A percentile compares a stretch with the other conserved stretches of the same genome.
These are phyloP conservation scores for Herpetomonas samuelpessoai DNA, from an alignment of 208 protist species.

Conservation along the genomic window DNA sequence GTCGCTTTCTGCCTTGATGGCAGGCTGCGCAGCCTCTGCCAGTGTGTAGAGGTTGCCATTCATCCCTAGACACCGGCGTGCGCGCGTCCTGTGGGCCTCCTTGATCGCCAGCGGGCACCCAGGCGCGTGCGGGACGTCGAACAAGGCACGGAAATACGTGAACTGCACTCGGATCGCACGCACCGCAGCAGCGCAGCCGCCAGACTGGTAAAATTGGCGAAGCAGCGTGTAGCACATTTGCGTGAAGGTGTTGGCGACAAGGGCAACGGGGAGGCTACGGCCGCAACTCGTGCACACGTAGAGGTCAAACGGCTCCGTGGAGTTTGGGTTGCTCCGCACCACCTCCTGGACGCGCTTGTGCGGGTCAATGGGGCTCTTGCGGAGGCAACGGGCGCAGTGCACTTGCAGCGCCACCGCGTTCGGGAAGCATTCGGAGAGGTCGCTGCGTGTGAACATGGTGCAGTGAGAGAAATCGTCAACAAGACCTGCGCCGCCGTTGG, in stretches of 20 bases:
- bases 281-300: conserved; percentile 76
- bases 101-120: conserved; percentile 60
- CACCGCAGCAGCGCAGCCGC: conserved; percentile 56
- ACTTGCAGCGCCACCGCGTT: conserved; percentile 69
- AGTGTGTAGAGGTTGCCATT: conserved; percentile 65
- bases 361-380: conserved; percentile 72
- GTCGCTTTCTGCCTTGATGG: conserved; percentile 33
- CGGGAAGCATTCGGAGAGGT: conserved; percentile 75
- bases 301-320: conserved; percentile 46
- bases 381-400: conserved; percentile 59
- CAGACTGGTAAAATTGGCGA: conserved; percentile 78
- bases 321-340: conserved; percentile 20
- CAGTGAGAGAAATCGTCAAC: conserved; percentile 76
- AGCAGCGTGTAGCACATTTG: conserved; percentile 70
- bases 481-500: conserved; percentile 13
- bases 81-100: conserved; percentile 54
- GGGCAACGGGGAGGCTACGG: conserved; percentile 41
- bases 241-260: conserved; percentile 82
- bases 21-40: conserved; percentile 44
- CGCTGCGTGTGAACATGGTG: conserved; percentile 63
- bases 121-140: conserved; percentile 82
- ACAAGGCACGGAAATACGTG: conserved; percentile 85
- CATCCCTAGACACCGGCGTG: conserved; percentile 69
- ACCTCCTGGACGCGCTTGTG: conserved; percentile 71
- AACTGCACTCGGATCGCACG: conserved; percentile 73